These are phyloP conservation scores for Monosporascus sp. DNA, from an alignment of 2,329 filamentous ascomycete genomes.

Conservation along the genomic window DNA sequence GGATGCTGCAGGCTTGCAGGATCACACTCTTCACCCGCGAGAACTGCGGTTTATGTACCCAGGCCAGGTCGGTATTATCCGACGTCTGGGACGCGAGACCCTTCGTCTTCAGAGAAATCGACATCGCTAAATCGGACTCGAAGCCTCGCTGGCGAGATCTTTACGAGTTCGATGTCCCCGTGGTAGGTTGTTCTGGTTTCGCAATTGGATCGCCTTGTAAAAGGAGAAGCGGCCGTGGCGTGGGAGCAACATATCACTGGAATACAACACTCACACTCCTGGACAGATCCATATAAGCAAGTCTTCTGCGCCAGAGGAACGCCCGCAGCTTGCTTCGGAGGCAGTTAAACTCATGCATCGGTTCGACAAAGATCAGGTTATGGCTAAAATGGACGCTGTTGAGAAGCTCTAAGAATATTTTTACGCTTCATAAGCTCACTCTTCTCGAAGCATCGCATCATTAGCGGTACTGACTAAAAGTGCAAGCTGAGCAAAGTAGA, in stretches of 20 bases:
- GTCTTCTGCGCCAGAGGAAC: conserved; percentile 42
- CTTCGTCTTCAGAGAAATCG: conserved; percentile 64
- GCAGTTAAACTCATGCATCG: conserved; percentile 74
- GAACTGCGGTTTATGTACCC: conserved; percentile 65
- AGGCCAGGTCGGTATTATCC: conserved; percentile 63
- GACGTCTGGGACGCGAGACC: conserved; percentile 62
- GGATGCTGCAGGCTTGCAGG: conserved; percentile 50
- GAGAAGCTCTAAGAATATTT: conserved; percentile 17
- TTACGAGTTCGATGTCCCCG: conserved; percentile 78
- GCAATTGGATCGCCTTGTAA: background rate
- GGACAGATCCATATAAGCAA: conserved; percentile 59
- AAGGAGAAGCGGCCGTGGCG: background rate
- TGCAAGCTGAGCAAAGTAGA: too few species aligned
- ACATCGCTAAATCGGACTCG: conserved; percentile 60
- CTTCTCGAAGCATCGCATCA: too few species aligned
- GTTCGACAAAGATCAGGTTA: conserved; percentile 62
- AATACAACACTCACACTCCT: background rate
- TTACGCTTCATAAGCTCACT: background rate
- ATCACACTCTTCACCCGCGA: conserved; percentile 72
- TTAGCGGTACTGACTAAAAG: too few species aligned
- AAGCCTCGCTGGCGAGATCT: conserved; percentile 60
- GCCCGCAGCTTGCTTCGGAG: conserved; percentile 49
- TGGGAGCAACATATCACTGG: too few species aligned
- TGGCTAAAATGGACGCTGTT: conserved; percentile 61
- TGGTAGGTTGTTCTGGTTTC: conserved; percentile 48